Evolutionary conservation across 2,329 filamentous ascomycete species (phyloP).

Genomic region (Chrysoporthe cubensis): DNA sequence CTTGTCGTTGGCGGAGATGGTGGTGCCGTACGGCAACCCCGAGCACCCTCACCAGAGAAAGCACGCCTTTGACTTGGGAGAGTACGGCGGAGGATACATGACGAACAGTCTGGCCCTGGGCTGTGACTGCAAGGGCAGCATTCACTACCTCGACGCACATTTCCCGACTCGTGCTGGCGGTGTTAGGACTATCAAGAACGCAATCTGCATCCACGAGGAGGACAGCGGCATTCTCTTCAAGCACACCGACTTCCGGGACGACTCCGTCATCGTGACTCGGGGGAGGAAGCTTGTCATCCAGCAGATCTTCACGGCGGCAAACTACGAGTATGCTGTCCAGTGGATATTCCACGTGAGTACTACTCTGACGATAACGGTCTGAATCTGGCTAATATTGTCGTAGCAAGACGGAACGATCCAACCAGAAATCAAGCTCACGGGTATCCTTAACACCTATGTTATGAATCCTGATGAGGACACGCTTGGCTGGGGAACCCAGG

Average conservation of each 20-base stretch:
- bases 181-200: slow-evolving; percentile 86
- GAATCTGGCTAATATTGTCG: background rate
- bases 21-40: slow-evolving; percentile 85
- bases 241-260: slow-evolving; percentile 90
- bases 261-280: slow-evolving; percentile 83
- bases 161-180: slow-evolving; percentile 79
- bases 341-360: slow-evolving; percentile 76
- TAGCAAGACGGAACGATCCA: slow-evolving; percentile 87
- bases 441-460: slow-evolving; percentile 89
- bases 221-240: slow-evolving; percentile 92
- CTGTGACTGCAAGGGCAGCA: slow-evolving; percentile 86
- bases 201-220: slow-evolving; percentile 94
- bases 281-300: slow-evolving; percentile 85
- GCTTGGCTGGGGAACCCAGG: slow-evolving; percentile 86
- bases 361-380: background rate
- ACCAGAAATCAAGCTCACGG: slow-evolving; percentile 88
- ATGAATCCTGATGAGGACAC: slow-evolving; percentile 82
- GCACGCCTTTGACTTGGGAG: slow-evolving; percentile 79
- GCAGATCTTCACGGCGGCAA: slow-evolving; percentile 92
- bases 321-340: slow-evolving; percentile 84
- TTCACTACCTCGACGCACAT: slow-evolving; percentile 88
- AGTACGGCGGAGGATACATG: slow-evolving; percentile 84
- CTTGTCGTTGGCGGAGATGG: slow-evolving; percentile 90
- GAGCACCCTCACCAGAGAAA: slow-evolving; percentile 81
- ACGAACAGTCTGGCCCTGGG: slow-evolving; percentile 76